These are phyloP conservation scores for Harringtonia aguacate DNA, from an alignment of 2,329 filamentous ascomycete species.

Conservation along the genomic window DNA sequence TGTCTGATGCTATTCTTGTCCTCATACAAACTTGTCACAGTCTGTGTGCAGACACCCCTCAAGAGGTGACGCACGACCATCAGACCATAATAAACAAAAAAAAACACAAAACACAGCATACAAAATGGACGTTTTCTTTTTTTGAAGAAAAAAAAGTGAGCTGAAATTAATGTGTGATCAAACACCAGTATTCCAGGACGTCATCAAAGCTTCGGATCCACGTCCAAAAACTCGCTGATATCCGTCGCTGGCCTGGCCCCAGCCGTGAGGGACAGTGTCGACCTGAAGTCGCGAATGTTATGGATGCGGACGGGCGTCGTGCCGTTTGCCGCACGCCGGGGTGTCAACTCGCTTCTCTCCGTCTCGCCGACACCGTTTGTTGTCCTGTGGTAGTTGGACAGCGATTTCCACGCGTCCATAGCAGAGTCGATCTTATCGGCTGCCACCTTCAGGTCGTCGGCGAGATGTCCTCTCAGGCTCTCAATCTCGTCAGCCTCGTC, in stretches of 20 bases:
- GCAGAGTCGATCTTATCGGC: conserved; percentile 37
- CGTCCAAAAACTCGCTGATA: conserved; percentile 75
- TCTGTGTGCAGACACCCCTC: too few relatives aligned
- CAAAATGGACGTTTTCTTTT: background rate
- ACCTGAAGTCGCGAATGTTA: conserved; percentile 74
- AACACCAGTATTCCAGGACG: background rate
- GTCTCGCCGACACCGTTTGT: conserved; percentile 19
- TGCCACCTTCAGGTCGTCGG: conserved; percentile 31
- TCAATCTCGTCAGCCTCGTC: conserved; percentile 38
- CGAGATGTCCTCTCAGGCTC: conserved; percentile 39
- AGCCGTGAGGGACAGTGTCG: conserved; percentile 57
- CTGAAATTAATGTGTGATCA: background rate
- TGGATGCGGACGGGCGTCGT: conserved; percentile 54
- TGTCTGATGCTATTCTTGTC: too few relatives aligned
- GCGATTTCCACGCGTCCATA: conserved; percentile 24
- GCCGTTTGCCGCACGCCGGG: conserved; percentile 30
- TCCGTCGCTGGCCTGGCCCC: conserved; percentile 66
- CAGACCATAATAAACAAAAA: background rate
- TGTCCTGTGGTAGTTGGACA: conserved; percentile 15
- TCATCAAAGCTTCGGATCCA: conserved; percentile 63
- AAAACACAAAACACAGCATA: background rate
- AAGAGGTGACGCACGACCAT: too few relatives aligned
- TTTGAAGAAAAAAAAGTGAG: too few relatives aligned
- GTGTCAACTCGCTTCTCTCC: conserved; percentile 7
- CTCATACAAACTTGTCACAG: too few relatives aligned